Percentiles rank a stretch among this genome's conserved stretches.
Evolutionary conservation across 2,329 filamentous ascomycete species (phyloP).

Genomic region (Claviceps monticola): DNA sequence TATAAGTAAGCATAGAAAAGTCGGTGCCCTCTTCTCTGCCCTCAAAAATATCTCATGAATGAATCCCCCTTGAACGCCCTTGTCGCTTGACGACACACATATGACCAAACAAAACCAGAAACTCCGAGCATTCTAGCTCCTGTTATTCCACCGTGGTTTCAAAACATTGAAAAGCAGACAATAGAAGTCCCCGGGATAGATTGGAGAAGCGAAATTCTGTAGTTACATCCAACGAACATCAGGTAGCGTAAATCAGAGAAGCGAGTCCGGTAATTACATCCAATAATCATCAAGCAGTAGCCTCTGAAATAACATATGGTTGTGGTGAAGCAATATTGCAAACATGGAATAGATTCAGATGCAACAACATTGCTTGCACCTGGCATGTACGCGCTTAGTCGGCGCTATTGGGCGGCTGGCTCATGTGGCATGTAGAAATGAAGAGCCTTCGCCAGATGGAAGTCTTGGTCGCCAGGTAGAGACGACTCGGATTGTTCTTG

Average conservation of each 20-base stretch:
- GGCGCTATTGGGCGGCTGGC: neutral
- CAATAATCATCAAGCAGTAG: neutral
- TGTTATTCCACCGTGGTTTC: too few relatives aligned
- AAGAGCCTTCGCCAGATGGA: neutral
- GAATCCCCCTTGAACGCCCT: too few relatives aligned
- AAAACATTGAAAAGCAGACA: too few relatives aligned
- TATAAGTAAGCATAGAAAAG: too few relatives aligned
- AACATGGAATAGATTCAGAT: neutral
- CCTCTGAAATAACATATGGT: neutral
- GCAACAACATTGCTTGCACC: neutral
- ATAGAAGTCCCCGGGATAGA: neutral
- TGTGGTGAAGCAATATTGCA: neutral
- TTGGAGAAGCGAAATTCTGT: neutral
- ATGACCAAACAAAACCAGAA: too few relatives aligned
- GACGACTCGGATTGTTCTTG: neutral
- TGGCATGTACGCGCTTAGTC: neutral
- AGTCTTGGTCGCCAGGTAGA: neutral
- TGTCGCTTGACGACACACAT: too few relatives aligned
- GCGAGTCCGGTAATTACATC: neutral
- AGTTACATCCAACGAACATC: neutral
- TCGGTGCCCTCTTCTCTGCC: too few relatives aligned
- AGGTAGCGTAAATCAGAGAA: neutral
- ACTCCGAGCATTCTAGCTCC: too few relatives aligned
- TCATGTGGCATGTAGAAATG: neutral
- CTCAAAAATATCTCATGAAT: too few relatives aligned